A percentile compares a stretch with the other conserved stretches of the same genome.
Conservation (phyloP, 202 grass and related monocot genomes). For the Setaria viridis region DNA sequence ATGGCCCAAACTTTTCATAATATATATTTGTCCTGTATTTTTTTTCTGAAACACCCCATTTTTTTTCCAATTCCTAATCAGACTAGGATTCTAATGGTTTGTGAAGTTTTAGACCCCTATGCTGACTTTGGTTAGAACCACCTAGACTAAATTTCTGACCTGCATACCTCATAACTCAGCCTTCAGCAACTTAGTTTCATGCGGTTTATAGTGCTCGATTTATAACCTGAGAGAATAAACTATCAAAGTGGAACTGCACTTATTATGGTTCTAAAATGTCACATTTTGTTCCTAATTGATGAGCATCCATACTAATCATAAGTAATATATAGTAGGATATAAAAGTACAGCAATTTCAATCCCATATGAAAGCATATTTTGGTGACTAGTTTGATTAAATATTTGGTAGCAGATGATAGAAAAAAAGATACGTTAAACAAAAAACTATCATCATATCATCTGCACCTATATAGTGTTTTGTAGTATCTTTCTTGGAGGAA, state of each 20-base stretch:
- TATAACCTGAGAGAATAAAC: neutral
- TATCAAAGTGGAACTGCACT: neutral
- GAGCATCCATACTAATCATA: conserved; percentile 24
- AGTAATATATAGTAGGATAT: neutral
- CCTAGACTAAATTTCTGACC: neutral
- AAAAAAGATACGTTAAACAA: neutral
- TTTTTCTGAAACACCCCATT: neutral
- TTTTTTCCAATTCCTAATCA: neutral
- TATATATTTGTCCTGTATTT: neutral
- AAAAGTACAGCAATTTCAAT: neutral
- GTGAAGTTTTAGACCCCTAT: neutral
- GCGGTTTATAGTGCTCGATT: neutral
- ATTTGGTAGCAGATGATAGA: conserved; percentile 20
- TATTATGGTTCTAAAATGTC: neutral
- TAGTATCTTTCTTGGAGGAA: conserved; percentile 81
- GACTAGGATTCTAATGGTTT: neutral
- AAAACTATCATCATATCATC: conserved; percentile 28
- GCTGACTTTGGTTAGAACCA: neutral
- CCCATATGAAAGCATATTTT: neutral
- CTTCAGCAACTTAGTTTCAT: neutral
- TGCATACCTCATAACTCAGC: neutral
- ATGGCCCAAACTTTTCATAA: too few species aligned
- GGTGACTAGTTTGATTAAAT: conserved; percentile 20
- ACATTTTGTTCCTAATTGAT: neutral
- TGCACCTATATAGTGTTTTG: conserved; percentile 94